These are phyloP conservation scores for Fusarium sp. DNA, from an alignment of 2,329 filamentous ascomycete species.

Conservation along the genomic window DNA sequence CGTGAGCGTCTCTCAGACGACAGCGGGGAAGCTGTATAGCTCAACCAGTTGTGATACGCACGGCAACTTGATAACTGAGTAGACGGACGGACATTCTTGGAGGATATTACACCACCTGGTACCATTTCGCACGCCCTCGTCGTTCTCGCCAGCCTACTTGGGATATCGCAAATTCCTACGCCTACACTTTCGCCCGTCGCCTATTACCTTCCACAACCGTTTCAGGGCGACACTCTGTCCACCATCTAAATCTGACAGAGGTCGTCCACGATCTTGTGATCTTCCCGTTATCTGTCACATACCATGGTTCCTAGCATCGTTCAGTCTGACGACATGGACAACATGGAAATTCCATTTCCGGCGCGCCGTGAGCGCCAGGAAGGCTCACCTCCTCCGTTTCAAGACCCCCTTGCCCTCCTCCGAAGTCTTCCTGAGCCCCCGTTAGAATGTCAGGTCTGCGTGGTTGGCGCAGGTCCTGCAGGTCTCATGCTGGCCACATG, in stretches of 20 bases:
- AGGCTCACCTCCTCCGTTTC: constrained; percentile 47
- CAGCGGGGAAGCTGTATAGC: constrained; percentile 29
- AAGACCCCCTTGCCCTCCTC: constrained; percentile 59
- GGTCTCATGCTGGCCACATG: constrained; percentile 64
- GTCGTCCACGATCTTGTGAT: constrained; percentile 44
- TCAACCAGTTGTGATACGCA: constrained; percentile 31
- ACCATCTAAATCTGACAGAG: constrained; percentile 34
- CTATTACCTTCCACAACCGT: constrained; percentile 19
- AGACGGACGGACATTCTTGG: constrained; percentile 38
- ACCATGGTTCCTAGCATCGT: constrained; percentile 49
- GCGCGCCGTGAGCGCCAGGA: constrained; percentile 43
- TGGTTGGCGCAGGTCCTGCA: constrained; percentile 65
- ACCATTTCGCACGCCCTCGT: constrained; percentile 24
- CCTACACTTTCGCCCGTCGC: constrained; percentile 9
- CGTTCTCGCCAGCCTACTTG: constrained; percentile 25
- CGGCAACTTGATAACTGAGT: constrained; percentile 33
- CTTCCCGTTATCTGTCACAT: constrained; percentile 13
- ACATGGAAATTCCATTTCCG: constrained; percentile 41
- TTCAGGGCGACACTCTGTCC: constrained; percentile 43
- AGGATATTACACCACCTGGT: constrained; percentile 25
- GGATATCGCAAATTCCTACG: constrained; percentile 8
- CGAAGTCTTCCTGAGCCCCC: constrained; percentile 59
- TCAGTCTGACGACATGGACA: constrained; percentile 44
- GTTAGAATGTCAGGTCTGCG: constrained; percentile 57
- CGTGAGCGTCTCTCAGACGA: constrained; percentile 19